Evolutionary conservation across 1,284 basidiomycete genomes (phyloP).

Genomic region (Papiliotrema fonsecae): DNA sequence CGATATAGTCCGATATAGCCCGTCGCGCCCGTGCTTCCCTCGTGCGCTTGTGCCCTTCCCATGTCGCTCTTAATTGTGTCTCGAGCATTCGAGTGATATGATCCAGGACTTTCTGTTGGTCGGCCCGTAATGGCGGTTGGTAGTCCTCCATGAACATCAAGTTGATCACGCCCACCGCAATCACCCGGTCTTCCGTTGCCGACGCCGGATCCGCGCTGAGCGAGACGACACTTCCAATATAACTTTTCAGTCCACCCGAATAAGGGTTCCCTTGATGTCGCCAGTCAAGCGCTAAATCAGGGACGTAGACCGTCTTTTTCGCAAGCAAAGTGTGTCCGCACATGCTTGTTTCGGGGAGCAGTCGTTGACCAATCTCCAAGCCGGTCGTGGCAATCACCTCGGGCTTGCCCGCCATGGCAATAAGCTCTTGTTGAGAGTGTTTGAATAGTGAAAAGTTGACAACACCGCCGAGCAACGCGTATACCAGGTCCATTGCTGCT

Average conservation of each 20-base stretch:
- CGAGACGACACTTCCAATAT: constrained; percentile 14
- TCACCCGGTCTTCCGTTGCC: background rate
- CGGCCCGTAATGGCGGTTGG: constrained; percentile 1
- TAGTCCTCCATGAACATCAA: constrained; percentile 9
- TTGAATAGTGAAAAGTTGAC: constrained; percentile 24
- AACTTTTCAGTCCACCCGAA: constrained; percentile 15
- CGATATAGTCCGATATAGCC: constrained; percentile 18
- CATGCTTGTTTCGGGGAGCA: constrained; percentile 17
- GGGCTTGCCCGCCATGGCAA: constrained; percentile 12
- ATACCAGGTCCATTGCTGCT: constrained; percentile 15
- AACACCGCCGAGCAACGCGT: constrained; percentile 20
- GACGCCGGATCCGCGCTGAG: constrained; percentile 13
- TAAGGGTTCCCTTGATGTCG: constrained; percentile 21
- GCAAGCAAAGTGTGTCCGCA: constrained; percentile 24
- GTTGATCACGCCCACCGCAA: constrained; percentile 20
- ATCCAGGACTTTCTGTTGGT: constrained; percentile 15
- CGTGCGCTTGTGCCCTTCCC: constrained; percentile 26
- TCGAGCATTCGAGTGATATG: constrained; percentile 21
- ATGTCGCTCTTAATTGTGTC: constrained; percentile 27
- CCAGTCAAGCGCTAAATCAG: constrained; percentile 19
- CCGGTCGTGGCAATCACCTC: constrained; percentile 6
- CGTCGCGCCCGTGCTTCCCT: constrained; percentile 17
- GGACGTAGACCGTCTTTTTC: constrained; percentile 9
- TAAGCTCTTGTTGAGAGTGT: constrained; percentile 15
- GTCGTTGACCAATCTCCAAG: constrained; percentile 8